A percentile compares a stretch with the other conserved stretches of the same genome.
Conservation (phyloP, 1,284 basidiomycete genomes). For the Tylopilus sp. region DNA sequence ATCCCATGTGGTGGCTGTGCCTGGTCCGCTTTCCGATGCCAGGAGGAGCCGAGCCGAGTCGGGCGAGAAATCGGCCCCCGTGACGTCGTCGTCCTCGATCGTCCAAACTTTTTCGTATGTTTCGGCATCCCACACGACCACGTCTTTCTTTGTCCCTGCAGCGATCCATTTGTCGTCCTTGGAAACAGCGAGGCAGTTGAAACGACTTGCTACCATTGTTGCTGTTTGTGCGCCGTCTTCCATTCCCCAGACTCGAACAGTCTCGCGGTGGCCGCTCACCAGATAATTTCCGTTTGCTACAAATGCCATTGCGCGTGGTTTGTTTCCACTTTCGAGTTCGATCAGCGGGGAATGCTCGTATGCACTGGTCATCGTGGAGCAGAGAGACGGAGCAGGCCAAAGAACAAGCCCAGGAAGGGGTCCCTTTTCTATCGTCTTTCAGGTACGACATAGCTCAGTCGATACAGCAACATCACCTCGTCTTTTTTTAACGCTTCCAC, state of each 20-base stretch:
- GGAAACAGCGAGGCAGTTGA: conserved; percentile 1
- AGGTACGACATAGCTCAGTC: too few relatives aligned
- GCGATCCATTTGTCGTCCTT: conserved; percentile 9
- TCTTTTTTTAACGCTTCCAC: neutral
- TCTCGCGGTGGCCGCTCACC: neutral
- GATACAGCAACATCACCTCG: too few relatives aligned
- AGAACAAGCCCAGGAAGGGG: too few relatives aligned
- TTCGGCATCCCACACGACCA: neutral
- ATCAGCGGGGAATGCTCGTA: neutral
- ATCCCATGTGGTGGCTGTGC: conserved; percentile 3
- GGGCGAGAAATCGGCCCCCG: conserved; percentile 12
- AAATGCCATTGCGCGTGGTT: neutral
- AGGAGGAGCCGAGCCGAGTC: conserved; percentile 9
- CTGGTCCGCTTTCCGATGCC: neutral
- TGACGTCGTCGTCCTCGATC: neutral
- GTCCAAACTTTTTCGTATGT: neutral
- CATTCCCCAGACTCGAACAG: neutral
- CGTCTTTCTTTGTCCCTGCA: neutral
- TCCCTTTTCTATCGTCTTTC: neutral
- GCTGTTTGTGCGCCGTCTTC: neutral
- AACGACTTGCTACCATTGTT: neutral
- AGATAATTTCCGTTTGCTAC: neutral
- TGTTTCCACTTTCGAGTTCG: neutral
- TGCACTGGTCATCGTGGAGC: neutral
- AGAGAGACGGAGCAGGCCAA: neutral